Conservation (phyloP, 2,329 filamentous ascomycete genomes). For the Mycosphaerella sp. region DNA sequence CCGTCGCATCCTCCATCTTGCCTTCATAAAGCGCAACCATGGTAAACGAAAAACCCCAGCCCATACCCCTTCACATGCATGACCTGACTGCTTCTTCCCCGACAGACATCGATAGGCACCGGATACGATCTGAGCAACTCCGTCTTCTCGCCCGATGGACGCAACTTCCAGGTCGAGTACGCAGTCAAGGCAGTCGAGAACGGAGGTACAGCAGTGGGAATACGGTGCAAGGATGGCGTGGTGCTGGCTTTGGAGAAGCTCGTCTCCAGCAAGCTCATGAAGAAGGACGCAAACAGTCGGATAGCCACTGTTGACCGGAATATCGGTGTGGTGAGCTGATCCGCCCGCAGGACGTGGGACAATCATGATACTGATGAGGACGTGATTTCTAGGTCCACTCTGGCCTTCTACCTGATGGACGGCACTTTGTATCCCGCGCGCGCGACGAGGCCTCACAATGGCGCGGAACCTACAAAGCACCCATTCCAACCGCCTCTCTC, state of each 20-base stretch:
- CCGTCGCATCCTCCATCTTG: not conserved
- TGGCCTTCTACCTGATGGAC: conserved; percentile 87
- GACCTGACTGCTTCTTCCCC: not conserved
- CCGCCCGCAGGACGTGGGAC: not conserved
- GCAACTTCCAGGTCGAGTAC: conserved; percentile 98
- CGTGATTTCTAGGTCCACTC: conserved; percentile 66
- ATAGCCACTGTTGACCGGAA: conserved; percentile 94
- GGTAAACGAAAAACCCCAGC: conserved; percentile 21
- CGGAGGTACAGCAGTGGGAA: conserved; percentile 90
- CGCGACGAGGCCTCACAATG: conserved; percentile 89
- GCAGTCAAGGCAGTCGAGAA: conserved; percentile 98
- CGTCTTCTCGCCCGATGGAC: conserved; percentile 97
- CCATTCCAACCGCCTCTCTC: conserved; percentile 81
- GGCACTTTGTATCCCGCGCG: conserved; percentile 89
- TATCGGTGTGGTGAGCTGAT: conserved; percentile 71
- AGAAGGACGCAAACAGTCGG: conserved; percentile 91
- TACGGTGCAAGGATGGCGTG: conserved; percentile 94
- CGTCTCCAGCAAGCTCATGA: conserved; percentile 88
- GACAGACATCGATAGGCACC: conserved; percentile 96
- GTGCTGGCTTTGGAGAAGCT: conserved; percentile 97
- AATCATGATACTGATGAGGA: conserved; percentile 8
- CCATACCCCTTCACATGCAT: conserved; percentile 3
- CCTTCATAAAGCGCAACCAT: conserved; percentile 23
- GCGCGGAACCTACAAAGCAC: conserved; percentile 90
- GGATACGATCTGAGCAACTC: conserved; percentile 99